phyloP scores from a whole-genome alignment of 1,284 basidiomycete genomes.

The Athelia sp. region DNA sequence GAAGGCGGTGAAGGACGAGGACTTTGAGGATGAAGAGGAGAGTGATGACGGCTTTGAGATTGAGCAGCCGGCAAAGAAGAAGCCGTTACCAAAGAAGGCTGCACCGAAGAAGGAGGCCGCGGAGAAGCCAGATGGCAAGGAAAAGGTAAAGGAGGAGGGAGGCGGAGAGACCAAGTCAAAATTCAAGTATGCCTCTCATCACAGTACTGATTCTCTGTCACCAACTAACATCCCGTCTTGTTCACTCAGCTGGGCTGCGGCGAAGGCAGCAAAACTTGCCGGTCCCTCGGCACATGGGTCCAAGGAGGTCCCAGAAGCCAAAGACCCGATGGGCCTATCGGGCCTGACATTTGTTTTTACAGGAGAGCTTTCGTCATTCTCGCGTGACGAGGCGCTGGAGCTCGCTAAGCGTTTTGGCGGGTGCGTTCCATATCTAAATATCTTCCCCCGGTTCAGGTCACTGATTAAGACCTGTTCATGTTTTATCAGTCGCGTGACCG shows the following conservation, averaged over 20 bases:
- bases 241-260: slow-evolving; percentile 54
- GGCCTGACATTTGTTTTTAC: slow-evolving; percentile 95
- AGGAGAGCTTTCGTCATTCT: slow-evolving; percentile 84
- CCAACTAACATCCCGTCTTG: slow-evolving; percentile 1
- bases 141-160: slow-evolving; percentile 16
- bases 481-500: slow-evolving; percentile 69
- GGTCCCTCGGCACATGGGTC: slow-evolving; percentile 76
- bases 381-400: slow-evolving; percentile 84
- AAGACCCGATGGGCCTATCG: slow-evolving; percentile 71
- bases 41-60: slow-evolving; percentile 23
- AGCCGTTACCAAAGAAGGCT: slow-evolving; percentile 7
- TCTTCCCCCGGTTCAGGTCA: background rate
- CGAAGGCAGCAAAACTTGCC: slow-evolving; percentile 60
- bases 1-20: slow-evolving; percentile 15
- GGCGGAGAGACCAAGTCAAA: slow-evolving; percentile 18
- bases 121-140: slow-evolving; percentile 15
- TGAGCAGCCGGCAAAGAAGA: slow-evolving; percentile 23
- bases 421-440: slow-evolving; percentile 39
- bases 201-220: background rate
- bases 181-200: slow-evolving; percentile 21
- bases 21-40: slow-evolving; percentile 17
- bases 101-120: slow-evolving; percentile 17
- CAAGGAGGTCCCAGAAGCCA: slow-evolving; percentile 77
- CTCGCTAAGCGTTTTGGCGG: slow-evolving; percentile 92
- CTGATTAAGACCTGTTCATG: background rate